Evolutionary conservation across 1,284 basidiomycete species (phyloP), one percentile per base, ranked within the genome.

Genomic region (Cutaneotrichosporon mucoides): DNA sequence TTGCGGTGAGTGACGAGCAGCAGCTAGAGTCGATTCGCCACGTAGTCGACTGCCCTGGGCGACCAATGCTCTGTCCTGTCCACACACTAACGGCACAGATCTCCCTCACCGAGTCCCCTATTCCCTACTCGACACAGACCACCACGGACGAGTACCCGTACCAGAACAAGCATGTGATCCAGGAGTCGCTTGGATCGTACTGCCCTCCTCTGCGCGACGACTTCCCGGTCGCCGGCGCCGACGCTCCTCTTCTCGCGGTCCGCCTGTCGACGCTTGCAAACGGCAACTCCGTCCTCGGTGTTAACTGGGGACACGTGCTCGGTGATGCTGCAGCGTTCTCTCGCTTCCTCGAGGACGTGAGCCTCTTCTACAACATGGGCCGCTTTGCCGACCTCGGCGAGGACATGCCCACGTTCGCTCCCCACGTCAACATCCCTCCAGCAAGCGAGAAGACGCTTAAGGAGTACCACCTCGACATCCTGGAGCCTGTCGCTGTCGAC

Each of bases 91-190:
- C n/a, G 34, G 54, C 2, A 35, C 10, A 68, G 66, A 56, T 68
- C 49, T 60, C 63, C 16, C 57, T 68, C 52, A 68, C 65, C 12
- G 57, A 59, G n/a, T 69, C 68, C 24, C 65, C 58, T 9, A 69
- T 69, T 7, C 68, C 66, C 3, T 68, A 64, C 53, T 56, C 55
- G 37, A 64, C 63, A 1, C 68, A 66, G 60, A 63, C 61, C 3
- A 53, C 62, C 12, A 52, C 46, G n/a, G 56, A 41, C 41, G 60
- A 51, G 44, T 58, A 65, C 54, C 58, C 63, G 4, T 62, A 48
- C 48, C 5, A 34, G 15, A 48, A 55, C 55, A 45, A 40, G 6
- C 10, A 63, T n/a, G 68, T 70, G 33, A 46, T 68, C 33, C 65
- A 66, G 58, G 47, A 59, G 42, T 47, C 41, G 37, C 61, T 68